Base-by-base conservation (phyloP, 164 flowering plant species). In the Liquidambar formosana region DNA sequence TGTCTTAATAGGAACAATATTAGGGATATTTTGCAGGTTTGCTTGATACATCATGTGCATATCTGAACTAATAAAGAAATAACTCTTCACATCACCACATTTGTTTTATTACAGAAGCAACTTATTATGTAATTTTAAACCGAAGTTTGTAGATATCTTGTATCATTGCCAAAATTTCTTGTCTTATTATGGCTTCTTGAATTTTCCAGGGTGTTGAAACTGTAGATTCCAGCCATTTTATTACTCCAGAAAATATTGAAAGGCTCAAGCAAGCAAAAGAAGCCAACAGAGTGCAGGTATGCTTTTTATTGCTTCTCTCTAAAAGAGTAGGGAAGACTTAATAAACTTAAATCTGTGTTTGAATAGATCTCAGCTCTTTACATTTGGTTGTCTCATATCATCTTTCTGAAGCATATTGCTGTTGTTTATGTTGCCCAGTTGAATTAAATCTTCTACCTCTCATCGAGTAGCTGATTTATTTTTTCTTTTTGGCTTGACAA, bases 221-320 rank as follows among this genome's bases (percentile, higher is more conserved):
- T 61, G 72, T 80, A 10, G 98, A 95, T 61, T 45, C 84, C 27
- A 76, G 80, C 71, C 84, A 89, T 75, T 93, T 93, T 57, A 76
- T 95, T 54, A 95, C 98, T 22, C 82, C 86, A 26, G 86, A 86
- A 73, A 95, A 95, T 67, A 67, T 89, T 64, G 96, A 91, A 74
- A 88, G 97, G 81, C 88, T 95, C 28, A 73, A 85, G 61, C 97
- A 88, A 80, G 98, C 98, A 57, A 89, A 82, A 82, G 88, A 88
- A 83, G 93, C 96, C 43, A 86, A 93, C 71, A 79, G 89, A 69
- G 96, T 93, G 61, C 98, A 95, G 95, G 98, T 91, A 77, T 13
- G 18, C 57, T n/a, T n/a, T n/a, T n/a, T n/a, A n/a, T n/a, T n/a
- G n/a, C n/a, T 45, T 27, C 22, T 21, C 44, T 56, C 27, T 4